Evolutionary conservation across 2,329 filamentous ascomycete genomes (phyloP), one percentile per base, ranked within the genome.

Genomic region (Aureobasidium sp.): DNA sequence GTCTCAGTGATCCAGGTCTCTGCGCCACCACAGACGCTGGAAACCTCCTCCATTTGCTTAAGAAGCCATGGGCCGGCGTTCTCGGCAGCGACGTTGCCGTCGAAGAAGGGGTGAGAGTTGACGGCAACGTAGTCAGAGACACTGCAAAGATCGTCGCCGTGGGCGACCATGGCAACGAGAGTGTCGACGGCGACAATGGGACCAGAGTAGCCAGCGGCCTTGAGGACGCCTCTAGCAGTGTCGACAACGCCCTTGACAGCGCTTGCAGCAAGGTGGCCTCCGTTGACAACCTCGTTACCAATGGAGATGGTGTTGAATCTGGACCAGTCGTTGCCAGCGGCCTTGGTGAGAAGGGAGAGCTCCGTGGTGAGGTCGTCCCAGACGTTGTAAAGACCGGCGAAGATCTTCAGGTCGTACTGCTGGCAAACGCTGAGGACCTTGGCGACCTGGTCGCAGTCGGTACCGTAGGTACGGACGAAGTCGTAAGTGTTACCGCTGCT

Each of bases 51-150:
- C 7, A 78, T 81, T 65, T 87, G 84, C 29, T 78, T 77, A 42
- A 78, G 73, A 42, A 91, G 82, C 73, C 90, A 96, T 0, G 72
- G 67, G 3, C 91, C 91, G 2, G 90, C 85, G 36, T 83, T 74
- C 0, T 77, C 74, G 0, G 90, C 82, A 1, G 74, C 72, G 29
- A 83, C 82, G 51, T 82, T 83, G 3, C 79, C 74, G 68, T 95
- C 88, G 73, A 94, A 96, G 81, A 91, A 96, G 14, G 90, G 84
- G 74, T 96, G 91, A 67, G 86, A 84, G 75, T 96, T 96, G 71
- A 88, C 83, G 17, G 90, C 88, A 69, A 87, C 90, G 76, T 89
- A 90, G 70, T 95, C 90, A 0, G 88, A 89, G 49, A 78, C 80
- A 29, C 85, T 73, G 75, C 91, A 95, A 52, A 96, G 80, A 22